phyloP scores from a whole-genome alignment of 768 basidiomycete species.

The Wakefieldia striispora region DNA sequence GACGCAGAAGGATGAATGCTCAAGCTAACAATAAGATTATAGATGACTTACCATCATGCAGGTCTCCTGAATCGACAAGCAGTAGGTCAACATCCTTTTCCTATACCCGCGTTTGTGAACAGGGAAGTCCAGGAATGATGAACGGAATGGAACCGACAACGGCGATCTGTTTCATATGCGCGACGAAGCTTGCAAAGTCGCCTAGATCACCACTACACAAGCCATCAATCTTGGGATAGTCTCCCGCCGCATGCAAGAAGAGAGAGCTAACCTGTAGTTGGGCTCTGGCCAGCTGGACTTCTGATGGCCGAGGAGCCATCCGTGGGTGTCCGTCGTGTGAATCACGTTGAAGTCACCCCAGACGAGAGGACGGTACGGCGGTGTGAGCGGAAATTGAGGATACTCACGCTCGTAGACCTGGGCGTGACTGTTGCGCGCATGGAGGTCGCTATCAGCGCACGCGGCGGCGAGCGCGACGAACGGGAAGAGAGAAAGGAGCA shows the following conservation, averaged over 20 bases:
- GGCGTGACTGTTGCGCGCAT: constrained; percentile 29
- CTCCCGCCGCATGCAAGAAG: neutral
- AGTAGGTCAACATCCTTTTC: constrained; percentile 78
- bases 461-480: constrained; percentile 21
- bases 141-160: constrained; percentile 34
- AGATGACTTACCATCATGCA: constrained; percentile 55
- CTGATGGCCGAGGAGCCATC: constrained; percentile 84
- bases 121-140: neutral
- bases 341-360: constrained; percentile 93
- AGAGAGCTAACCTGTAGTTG: constrained; percentile 56
- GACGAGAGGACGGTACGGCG: constrained; percentile 63
- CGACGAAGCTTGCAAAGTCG: constrained; percentile 85
- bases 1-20: constrained; percentile 3
- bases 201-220: constrained; percentile 57
- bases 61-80: constrained; percentile 77
- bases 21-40: neutral
- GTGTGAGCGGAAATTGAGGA: constrained; percentile 43
- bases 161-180: constrained; percentile 78
- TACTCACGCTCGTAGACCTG: constrained; percentile 38
- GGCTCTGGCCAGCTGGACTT: constrained; percentile 71
- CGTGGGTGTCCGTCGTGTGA: constrained; percentile 82
- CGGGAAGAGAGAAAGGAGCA: constrained; percentile 17
- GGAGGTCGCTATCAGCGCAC: constrained; percentile 16
- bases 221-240: neutral
- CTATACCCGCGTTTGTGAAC: constrained; percentile 25